These are phyloP conservation scores for Crithidia sp. DNA, from an alignment of 208 protist genomes.

Conservation along the genomic window DNA sequence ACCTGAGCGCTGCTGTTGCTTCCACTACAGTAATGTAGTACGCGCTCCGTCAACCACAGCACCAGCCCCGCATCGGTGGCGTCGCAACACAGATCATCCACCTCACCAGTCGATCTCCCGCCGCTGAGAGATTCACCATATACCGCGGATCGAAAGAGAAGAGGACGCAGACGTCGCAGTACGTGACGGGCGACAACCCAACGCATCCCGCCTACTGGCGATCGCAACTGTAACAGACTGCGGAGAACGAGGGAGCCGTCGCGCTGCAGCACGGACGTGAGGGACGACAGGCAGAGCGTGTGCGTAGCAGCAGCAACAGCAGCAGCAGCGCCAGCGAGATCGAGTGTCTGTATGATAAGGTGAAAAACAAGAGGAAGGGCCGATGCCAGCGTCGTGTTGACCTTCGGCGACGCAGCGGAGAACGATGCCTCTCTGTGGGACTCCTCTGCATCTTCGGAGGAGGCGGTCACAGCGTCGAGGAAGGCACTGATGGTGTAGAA, in stretches of 20 bases:
- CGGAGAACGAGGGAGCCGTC: constrained; percentile 28
- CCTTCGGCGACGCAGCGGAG: neutral
- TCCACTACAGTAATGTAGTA: neutral
- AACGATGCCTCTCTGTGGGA: neutral
- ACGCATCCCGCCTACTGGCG: neutral
- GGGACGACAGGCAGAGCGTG: neutral
- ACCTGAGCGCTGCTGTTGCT: too few relatives aligned
- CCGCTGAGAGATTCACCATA: neutral
- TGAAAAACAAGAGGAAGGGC: neutral
- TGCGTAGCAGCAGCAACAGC: neutral
- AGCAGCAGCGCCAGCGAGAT: neutral
- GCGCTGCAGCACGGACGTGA: constrained; percentile 11
- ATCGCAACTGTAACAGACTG: constrained; percentile 11
- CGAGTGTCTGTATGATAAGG: constrained; percentile 1
- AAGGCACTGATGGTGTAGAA: constrained; percentile 29
- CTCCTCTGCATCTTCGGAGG: neutral
- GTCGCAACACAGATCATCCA: neutral
- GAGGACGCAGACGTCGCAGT: constrained; percentile 20
- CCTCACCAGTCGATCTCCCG: neutral
- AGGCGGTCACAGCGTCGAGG: neutral
- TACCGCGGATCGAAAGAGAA: constrained; percentile 12
- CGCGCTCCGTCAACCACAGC: constrained; percentile 13
- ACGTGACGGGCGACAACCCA: constrained; percentile 19
- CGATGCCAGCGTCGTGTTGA: neutral
- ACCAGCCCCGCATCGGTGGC: constrained; percentile 19